Evolutionary conservation across 495 filamentous ascomycete species (phyloP).

Genomic region (Xylaria grammica): DNA sequence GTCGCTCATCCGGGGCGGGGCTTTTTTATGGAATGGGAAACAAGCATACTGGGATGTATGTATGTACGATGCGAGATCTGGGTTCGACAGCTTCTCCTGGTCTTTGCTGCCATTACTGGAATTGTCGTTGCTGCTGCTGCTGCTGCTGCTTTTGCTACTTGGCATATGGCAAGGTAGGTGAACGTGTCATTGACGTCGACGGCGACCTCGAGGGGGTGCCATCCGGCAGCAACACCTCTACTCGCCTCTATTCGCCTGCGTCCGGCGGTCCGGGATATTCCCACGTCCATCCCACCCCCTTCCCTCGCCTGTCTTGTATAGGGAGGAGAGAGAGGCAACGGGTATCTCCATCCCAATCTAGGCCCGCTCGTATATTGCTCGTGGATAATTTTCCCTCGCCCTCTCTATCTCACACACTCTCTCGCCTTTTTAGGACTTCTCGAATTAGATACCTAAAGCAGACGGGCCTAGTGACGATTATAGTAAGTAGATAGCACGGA

Average conservation of each 20-base stretch:
- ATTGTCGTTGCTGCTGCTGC: background rate
- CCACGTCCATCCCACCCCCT: constrained; percentile 1
- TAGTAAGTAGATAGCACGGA: no score
- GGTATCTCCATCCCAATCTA: no score
- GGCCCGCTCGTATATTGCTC: no score
- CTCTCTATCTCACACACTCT: background rate
- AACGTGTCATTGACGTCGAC: background rate
- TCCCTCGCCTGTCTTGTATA: background rate
- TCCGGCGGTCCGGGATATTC: constrained; percentile 12
- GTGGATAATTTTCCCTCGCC: background rate
- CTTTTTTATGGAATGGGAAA: background rate
- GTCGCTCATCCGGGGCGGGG: background rate
- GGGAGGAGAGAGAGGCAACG: background rate
- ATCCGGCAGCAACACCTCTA: constrained; percentile 11
- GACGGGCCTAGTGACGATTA: no score
- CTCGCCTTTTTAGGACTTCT: no score
- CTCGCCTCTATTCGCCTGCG: constrained; percentile 7
- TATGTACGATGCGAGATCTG: background rate
- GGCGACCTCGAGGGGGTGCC: constrained; percentile 2
- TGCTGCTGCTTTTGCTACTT: background rate
- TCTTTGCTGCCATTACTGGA: no score
- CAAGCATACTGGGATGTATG: background rate
- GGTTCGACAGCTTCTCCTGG: background rate
- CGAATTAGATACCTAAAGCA: no score
- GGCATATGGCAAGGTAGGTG: background rate